Conservation (phyloP, 257 asterid genomes). For the Knoxia roxburghii region DNA sequence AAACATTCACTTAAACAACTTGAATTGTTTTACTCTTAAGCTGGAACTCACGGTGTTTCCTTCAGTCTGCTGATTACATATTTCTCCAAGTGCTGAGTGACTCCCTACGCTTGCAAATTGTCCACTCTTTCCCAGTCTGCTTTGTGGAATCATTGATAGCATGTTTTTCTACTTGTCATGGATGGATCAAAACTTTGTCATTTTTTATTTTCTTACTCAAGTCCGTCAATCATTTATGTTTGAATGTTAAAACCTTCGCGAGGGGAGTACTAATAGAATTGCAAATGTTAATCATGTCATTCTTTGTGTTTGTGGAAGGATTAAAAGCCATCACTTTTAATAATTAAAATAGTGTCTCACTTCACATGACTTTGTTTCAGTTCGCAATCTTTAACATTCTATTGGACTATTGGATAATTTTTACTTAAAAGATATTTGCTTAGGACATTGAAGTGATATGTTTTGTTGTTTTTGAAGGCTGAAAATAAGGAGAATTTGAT, state of each 20-base stretch:
- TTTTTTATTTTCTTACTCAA: not conserved
- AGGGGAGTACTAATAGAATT: not conserved
- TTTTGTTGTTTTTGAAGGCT: constrained; percentile 44
- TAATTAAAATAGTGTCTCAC: not conserved
- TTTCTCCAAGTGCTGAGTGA: not conserved
- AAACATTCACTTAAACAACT: not conserved
- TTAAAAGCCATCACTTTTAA: not conserved
- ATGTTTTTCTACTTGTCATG: not conserved
- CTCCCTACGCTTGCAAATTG: not conserved
- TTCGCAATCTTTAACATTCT: constrained; percentile 15
- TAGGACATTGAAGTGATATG: constrained; percentile 19
- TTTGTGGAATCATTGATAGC: not conserved
- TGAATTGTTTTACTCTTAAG: not conserved
- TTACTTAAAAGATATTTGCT: constrained; percentile 6
- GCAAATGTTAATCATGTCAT: not conserved
- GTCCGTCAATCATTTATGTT: not conserved
- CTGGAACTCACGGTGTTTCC: not conserved
- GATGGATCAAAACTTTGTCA: not conserved
- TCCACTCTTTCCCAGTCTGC: not conserved
- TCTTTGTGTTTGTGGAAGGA: constrained; percentile 1
- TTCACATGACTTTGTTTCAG: not conserved
- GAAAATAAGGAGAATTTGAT: constrained; percentile 65
- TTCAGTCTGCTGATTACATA: not conserved
- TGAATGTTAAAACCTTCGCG: not conserved
- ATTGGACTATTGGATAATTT: constrained; percentile 9